phyloP scores from a whole-genome alignment of 1,284 basidiomycete species.

The Chondrostereum purpureum region DNA sequence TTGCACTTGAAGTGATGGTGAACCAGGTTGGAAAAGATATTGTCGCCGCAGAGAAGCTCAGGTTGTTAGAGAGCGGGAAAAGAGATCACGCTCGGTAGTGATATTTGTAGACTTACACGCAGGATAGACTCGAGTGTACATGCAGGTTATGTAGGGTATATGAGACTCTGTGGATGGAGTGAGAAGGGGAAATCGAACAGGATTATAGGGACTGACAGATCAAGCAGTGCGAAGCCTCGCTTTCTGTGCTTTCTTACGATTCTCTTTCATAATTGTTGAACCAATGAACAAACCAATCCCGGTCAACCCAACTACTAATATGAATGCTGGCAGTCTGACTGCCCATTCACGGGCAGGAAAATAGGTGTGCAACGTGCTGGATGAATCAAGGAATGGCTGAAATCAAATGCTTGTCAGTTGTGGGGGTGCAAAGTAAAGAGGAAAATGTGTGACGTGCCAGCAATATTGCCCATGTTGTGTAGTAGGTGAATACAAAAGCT shows the following conservation, averaged over 20 bases:
- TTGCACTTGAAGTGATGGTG: constrained; percentile 36
- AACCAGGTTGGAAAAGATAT: constrained; percentile 53
- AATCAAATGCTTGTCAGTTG: too few species aligned
- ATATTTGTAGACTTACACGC: constrained; percentile 1
- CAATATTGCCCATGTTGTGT: constrained; percentile 86
- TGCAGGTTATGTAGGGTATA: background rate
- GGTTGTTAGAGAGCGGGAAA: constrained; percentile 33
- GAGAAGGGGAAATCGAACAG: too few species aligned
- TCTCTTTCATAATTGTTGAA: constrained; percentile 70
- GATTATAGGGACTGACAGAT: constrained; percentile 10
- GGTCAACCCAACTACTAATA: constrained; percentile 73
- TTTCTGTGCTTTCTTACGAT: constrained; percentile 56
- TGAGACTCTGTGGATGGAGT: background rate
- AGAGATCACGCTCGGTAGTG: constrained; percentile 24
- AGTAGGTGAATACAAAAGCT: constrained; percentile 77
- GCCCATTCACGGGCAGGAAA: constrained; percentile 93
- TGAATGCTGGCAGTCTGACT: constrained; percentile 75
- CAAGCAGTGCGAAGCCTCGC: constrained; percentile 50
- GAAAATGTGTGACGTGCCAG: constrained; percentile 47
- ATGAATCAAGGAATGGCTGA: constrained; percentile 80
- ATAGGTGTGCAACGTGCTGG: constrained; percentile 65
- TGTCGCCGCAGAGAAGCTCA: constrained; percentile 55
- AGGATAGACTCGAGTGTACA: background rate
- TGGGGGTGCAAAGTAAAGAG: constrained; percentile 4
- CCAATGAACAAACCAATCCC: constrained; percentile 78